Conservation (phyloP, 495 filamentous ascomycete species). For the Podospora fimiseda region DNA sequence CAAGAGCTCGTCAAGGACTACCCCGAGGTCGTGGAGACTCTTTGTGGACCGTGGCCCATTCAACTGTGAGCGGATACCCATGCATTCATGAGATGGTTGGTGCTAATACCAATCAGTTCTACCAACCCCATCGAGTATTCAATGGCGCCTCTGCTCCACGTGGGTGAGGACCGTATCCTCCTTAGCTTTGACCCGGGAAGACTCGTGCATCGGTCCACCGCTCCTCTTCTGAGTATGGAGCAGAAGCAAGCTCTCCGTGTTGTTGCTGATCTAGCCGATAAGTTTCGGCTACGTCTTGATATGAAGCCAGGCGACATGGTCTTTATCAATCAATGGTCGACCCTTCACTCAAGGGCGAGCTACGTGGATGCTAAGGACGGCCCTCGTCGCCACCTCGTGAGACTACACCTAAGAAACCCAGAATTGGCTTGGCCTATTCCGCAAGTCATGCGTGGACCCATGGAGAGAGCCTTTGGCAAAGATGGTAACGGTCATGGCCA, state of each 20-base stretch:
- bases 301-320: conserved; percentile 54
- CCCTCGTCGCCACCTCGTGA: conserved; percentile 40
- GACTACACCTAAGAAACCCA: conserved; percentile 45
- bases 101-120: conserved; percentile 23
- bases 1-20: conserved; percentile 29
- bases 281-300: conserved; percentile 35
- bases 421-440: conserved; percentile 36
- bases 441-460: conserved; percentile 34
- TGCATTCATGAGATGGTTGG: no score
- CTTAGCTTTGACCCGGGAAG: conserved; percentile 38
- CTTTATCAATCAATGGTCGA: conserved; percentile 56
- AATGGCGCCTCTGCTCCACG: conserved; percentile 33
- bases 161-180: conserved; percentile 28
- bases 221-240: conserved; percentile 25
- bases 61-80: conserved; percentile 44
- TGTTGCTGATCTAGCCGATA: conserved; percentile 28
- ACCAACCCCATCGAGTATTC: conserved; percentile 29
- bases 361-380: conserved; percentile 34
- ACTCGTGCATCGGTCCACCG: conserved; percentile 36
- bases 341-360: conserved; percentile 51
- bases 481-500: conserved; percentile 10
- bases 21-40: conserved; percentile 26
- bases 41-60: conserved; percentile 35
- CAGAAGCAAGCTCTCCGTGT: conserved; percentile 33
- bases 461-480: conserved; percentile 38